Evolutionary conservation across 202 grass and related monocot species (phyloP).

Genomic region (Saccharum hybrid): DNA sequence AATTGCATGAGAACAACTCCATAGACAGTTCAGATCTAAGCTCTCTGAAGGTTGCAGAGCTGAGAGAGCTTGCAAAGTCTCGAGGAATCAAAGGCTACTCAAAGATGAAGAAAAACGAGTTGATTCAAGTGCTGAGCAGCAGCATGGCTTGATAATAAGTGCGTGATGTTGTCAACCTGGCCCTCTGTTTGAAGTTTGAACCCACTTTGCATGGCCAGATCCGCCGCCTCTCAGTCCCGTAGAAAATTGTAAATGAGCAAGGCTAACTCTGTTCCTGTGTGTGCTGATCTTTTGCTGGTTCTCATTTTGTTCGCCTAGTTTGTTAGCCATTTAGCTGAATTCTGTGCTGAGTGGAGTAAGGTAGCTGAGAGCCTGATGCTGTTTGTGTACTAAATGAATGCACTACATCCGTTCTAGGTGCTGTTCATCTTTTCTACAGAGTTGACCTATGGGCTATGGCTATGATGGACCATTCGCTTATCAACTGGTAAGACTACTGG

Average conservation of each 20-base stretch:
- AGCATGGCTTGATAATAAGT: constrained; percentile 17
- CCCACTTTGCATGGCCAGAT: constrained; percentile 29
- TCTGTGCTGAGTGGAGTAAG: constrained; percentile 12
- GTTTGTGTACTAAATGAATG: not conserved
- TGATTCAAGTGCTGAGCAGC: constrained; percentile 60
- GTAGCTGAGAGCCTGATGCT: constrained; percentile 8
- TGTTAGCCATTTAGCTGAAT: constrained; percentile 27
- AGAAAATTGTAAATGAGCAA: constrained; percentile 51
- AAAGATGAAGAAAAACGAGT: constrained; percentile 79
- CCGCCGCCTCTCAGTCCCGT: not conserved
- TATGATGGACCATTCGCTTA: not conserved
- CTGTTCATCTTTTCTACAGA: not conserved
- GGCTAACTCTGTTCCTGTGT: constrained; percentile 37
- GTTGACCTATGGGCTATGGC: not conserved
- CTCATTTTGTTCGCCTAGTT: constrained; percentile 9
- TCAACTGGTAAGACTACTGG: not conserved
- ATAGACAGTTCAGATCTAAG: constrained; percentile 49
- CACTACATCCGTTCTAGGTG: not conserved
- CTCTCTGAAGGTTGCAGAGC: constrained; percentile 63
- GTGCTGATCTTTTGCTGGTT: constrained; percentile 15
- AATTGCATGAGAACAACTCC: constrained; percentile 19
- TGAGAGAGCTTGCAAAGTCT: constrained; percentile 71
- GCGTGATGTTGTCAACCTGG: not conserved
- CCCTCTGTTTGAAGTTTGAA: not conserved
- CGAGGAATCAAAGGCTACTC: constrained; percentile 72